Evolutionary conservation across 2,329 filamentous ascomycete genomes (phyloP), one percentile per base, ranked within the genome.

Genomic region (Aspergillus sclerotialis): DNA sequence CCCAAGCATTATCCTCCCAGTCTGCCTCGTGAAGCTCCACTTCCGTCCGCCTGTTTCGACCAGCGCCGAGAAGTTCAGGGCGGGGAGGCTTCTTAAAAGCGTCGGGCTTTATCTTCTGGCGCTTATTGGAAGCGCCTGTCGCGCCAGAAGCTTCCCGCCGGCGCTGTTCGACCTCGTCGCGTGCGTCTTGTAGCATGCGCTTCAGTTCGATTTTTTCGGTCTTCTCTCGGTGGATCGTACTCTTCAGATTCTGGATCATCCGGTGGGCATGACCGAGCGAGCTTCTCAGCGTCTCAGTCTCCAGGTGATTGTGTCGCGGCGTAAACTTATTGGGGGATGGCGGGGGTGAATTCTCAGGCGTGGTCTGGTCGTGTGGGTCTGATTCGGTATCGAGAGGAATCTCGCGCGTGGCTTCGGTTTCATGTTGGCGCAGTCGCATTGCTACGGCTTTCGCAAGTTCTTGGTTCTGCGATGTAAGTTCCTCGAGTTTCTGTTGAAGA

Each of bases 141-240:
- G 51, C 40, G 15, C 56, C 30, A 63, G 64, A 34, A 19, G 77
- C 74, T 37, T 69, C 76, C 33, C 65, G 70, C 30, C 76, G 71
- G 39, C 80, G 76, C 30, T 77, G 64, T 60, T 87, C 92, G 17
- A 98, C 67, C 53, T 98, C 92, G 56, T 98, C 92, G 23, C 89
- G 80, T 15, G 90, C 83, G 52, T 98, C 92, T 64, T 96, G 90
- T 18, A 96, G 76, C 75, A 98, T 86, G 39, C 90, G 84, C 64
- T 87, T 89, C 35, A 96, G 76, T 63, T 98, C 92, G 17, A 96
- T 76, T 70, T 95, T 98, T 62, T 98, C 92, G 0, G 90, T 95
- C 78, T 96, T 98, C 62, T 98, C 92, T 21, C 92, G 84, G 60
- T 98, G 90, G 30, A 96, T 84, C 52, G 89, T 94, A 59, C 84